These are phyloP conservation scores for Echria macrotheca DNA, from an alignment of 495 filamentous ascomycete genomes.

Conservation along the genomic window DNA sequence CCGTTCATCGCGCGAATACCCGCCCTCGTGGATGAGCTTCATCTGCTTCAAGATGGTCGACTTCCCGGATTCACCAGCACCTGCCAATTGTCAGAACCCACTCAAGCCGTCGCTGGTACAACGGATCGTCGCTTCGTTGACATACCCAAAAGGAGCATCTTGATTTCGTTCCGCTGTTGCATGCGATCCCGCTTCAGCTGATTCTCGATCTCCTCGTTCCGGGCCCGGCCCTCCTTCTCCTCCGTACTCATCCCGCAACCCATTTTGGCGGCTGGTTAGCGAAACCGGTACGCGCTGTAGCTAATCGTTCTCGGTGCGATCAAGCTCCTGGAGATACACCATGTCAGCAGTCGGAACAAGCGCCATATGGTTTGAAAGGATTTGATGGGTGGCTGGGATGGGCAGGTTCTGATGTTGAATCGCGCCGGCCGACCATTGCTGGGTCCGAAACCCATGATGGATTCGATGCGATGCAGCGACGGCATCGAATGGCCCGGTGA, in stretches of 20 bases:
- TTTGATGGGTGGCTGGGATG: no score
- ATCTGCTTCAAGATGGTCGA: constrained; percentile 99
- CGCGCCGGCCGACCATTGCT: no score
- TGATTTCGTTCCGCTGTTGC: constrained; percentile 95
- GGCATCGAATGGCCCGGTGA: no score
- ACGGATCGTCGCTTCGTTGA: no score
- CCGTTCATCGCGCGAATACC: constrained; percentile 71
- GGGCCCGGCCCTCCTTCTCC: constrained; percentile 99
- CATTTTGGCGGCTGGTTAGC: constrained; percentile 61
- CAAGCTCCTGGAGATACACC: no score
- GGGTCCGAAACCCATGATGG: no score
- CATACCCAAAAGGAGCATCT: constrained; percentile 97
- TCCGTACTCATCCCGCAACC: constrained; percentile 99
- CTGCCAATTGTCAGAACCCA: constrained; percentile 43
- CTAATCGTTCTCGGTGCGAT: no score
- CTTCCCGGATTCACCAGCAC: constrained; percentile 99
- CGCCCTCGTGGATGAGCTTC: constrained; percentile 83
- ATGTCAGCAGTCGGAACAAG: no score
- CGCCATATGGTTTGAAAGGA: no score
- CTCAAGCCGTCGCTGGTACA: no score
- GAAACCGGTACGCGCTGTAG: constrained; percentile 11
- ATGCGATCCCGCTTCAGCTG: constrained; percentile 93
- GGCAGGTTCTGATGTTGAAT: no score
- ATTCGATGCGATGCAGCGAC: no score
- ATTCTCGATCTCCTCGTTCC: constrained; percentile 99